Base-by-base conservation (phyloP, 2,329 filamentous ascomycete species). In the Pseudogymnoascus sp. region DNA sequence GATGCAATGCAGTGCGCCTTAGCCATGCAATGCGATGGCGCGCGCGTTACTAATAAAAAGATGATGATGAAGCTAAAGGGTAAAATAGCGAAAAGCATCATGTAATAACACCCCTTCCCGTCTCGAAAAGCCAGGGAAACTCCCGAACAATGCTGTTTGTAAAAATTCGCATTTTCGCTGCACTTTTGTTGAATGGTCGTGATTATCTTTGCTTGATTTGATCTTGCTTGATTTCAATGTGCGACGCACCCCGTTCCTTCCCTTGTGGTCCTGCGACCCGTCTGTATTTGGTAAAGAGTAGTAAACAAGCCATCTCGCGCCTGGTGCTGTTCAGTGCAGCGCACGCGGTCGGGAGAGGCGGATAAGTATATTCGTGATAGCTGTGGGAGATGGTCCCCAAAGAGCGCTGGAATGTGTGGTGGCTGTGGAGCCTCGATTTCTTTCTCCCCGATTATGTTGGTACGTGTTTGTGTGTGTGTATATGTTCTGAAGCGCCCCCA, bases 101-200 rank as follows among this genome's bases (percentile, higher is more conserved):
- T 47, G 42, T 47, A 47, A n/a, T 47, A 47, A 47, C 38, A 44
- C 5, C 42, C 40, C 42, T 5, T 47, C 42, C 42, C 42, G 42
- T 47, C 42, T 47, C 42, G 42, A 47, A 47, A 47, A 47, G 42
- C 42, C 42, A 47, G 42, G 42, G 42, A 47, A 47, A 47, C 42
- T 47, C 42, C 42, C 42, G 42, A 47, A 47, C 42, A 47, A 47
- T 47, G 21, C 42, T 19, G 19, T 24, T 24, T 13, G 6, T 16
- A 26, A 47, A 44, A n/a, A n/a, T n/a, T 47, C 42, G 42, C 42
- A 47, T 47, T 47, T 44, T 44, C 42, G 42, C 42, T 21, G 24
- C 42, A 47, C 42, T 47, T 47, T n/a, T n/a, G n/a, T 47, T 47
- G 42, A 47, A 47, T 47, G 42, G 42, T 26, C 42, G 42, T 47